Conservation (phyloP, 805 yeast species). For the Blastobotrys chiropterorum region DNA sequence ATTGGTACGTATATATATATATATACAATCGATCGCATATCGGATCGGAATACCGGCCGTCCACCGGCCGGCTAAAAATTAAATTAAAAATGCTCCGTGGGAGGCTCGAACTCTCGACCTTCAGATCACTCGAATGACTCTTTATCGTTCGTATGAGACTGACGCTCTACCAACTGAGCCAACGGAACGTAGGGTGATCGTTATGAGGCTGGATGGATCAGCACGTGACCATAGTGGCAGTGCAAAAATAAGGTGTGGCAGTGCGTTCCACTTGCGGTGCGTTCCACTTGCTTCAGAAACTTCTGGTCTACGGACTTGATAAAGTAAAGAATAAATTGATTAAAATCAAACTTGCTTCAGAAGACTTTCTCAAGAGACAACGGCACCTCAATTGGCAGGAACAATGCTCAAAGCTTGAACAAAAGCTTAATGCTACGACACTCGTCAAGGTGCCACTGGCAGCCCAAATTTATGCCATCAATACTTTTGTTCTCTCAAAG, state of each 20-base stretch:
- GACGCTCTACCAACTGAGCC: conserved; percentile 27
- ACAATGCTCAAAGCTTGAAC: background rate
- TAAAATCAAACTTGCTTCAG: too few species aligned
- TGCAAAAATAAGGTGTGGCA: too few species aligned
- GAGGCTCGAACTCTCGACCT: conserved; percentile 32
- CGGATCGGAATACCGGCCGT: background rate
- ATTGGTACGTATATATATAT: background rate
- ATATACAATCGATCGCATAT: background rate
- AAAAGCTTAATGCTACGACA: background rate
- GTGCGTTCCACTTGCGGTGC: too few species aligned
- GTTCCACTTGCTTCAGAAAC: too few species aligned
- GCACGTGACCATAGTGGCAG: too few species aligned
- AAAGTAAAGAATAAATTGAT: background rate
- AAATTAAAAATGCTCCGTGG: conserved; percentile 28
- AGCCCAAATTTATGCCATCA: background rate
- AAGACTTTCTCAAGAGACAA: background rate
- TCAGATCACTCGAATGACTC: conserved; percentile 22
- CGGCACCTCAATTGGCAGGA: background rate
- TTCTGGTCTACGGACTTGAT: background rate
- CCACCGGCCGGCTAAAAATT: too few species aligned
- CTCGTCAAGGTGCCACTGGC: background rate
- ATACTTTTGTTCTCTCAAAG: background rate
- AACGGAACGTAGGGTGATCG: conserved; percentile 17
- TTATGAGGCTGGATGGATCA: background rate
- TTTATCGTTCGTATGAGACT: conserved; percentile 22